Evolutionary conservation across 1,139 yeast genomes (phyloP).

Genomic region (Zygoascus hellenicus): DNA sequence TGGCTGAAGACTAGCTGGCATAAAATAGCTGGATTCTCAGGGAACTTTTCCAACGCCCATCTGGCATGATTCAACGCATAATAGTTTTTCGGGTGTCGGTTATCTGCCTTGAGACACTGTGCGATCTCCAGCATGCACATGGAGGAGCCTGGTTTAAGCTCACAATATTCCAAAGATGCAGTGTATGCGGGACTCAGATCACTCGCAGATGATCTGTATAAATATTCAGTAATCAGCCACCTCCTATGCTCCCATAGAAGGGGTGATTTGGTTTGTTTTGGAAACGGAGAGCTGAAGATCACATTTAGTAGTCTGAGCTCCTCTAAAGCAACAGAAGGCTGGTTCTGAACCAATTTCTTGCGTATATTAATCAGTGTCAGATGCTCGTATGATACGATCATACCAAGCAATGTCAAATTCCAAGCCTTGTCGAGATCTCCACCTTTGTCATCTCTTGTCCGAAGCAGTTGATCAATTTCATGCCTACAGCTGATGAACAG

Average conservation of each 20-base stretch:
- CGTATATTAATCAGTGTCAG: constrained; percentile 32
- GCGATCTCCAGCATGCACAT: constrained; percentile 23
- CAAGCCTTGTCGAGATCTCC: background rate
- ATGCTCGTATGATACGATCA: constrained; percentile 34
- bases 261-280: constrained; percentile 37
- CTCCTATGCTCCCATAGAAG: constrained; percentile 37
- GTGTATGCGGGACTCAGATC: background rate
- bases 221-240: constrained; percentile 23
- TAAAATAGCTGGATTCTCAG: constrained; percentile 9
- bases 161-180: background rate
- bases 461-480: constrained; percentile 7
- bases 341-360: constrained; percentile 17
- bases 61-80: constrained; percentile 42
- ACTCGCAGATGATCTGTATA: background rate
- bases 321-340: constrained; percentile 20
- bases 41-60: constrained; percentile 26
- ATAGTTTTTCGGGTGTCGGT: constrained; percentile 41
- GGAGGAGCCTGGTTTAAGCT: background rate
- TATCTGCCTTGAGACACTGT: constrained; percentile 33
- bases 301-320: constrained; percentile 30
- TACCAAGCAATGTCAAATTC: constrained; percentile 22
- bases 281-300: constrained; percentile 32
- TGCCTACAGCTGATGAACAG: constrained; percentile 17
- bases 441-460: too few species aligned
- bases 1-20: constrained; percentile 27